A percentile compares a stretch with the other conserved stretches of the same genome.
phyloP scores from a whole-genome alignment of 352 stramenopile species.

The Phytophthora hybrid region DNA sequence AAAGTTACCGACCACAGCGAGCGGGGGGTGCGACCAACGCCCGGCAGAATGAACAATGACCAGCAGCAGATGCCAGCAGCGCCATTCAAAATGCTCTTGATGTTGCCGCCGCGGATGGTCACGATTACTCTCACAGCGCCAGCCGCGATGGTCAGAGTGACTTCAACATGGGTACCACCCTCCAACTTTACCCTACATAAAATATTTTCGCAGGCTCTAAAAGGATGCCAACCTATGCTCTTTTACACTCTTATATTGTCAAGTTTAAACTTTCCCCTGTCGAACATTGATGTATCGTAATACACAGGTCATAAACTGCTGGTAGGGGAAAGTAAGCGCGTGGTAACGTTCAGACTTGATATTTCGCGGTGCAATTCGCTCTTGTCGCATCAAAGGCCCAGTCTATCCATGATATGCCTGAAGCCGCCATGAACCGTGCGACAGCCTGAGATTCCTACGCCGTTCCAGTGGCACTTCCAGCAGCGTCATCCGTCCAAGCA shows the following conservation, averaged over 20 bases:
- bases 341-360: not conserved
- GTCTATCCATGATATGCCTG: not conserved
- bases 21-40: not conserved
- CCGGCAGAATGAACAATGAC: not conserved
- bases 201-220: too few species aligned
- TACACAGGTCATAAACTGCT: too few species aligned
- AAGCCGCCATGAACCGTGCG: constrained; percentile 11
- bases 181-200: not conserved
- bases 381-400: not conserved
- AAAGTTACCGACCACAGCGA: not conserved
- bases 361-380: not conserved
- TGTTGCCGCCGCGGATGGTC: not conserved
- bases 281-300: too few species aligned
- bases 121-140: not conserved
- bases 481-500: not conserved
- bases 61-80: not conserved
- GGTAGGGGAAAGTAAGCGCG: not conserved
- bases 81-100: too few species aligned
- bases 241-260: too few species aligned
- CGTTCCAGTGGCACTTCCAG: constrained; percentile 9
- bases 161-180: constrained; percentile 9
- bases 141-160: not conserved
- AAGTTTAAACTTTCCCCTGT: too few species aligned
- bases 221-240: too few species aligned
- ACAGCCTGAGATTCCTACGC: constrained; percentile 14